A percentile compares a stretch with the other conserved stretches of the same genome.
These are phyloP conservation scores for Saksenaea oblongispora DNA, from an alignment of 371 early-diverging fungal genomes.

Conservation along the genomic window DNA sequence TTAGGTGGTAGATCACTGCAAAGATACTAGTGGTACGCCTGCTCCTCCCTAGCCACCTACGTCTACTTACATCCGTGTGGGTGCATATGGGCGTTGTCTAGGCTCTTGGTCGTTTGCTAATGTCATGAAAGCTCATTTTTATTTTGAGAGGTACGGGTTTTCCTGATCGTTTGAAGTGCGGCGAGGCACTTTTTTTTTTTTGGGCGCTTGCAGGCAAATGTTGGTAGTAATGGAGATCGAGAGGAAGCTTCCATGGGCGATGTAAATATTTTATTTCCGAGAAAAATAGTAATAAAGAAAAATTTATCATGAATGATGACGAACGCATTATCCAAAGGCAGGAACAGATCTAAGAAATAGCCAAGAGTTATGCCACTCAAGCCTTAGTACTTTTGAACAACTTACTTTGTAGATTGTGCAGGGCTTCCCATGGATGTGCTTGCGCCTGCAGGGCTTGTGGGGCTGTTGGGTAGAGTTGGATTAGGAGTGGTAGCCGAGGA, in stretches of 20 bases:
- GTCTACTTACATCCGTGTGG: too few species aligned
- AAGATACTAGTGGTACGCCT: too few species aligned
- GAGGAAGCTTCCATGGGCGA: neutral
- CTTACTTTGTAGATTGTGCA: conserved; percentile 40
- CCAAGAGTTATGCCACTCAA: neutral
- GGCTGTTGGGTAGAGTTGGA: conserved; percentile 16
- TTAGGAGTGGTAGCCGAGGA: conserved; percentile 21
- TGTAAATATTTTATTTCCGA: conserved; percentile 7
- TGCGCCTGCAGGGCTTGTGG: conserved; percentile 10
- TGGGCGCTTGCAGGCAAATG: neutral
- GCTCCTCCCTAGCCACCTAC: too few species aligned
- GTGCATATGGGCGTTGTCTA: too few species aligned
- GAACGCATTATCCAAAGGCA: conserved; percentile 31
- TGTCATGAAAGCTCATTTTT: too few species aligned
- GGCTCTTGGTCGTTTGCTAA: too few species aligned
- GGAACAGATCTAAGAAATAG: conserved; percentile 30
- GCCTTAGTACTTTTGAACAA: neutral
- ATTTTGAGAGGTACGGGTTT: too few species aligned
- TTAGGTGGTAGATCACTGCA: too few species aligned
- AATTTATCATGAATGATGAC: conserved; percentile 1
- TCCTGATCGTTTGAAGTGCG: too few species aligned
- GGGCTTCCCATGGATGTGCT: conserved; percentile 36
- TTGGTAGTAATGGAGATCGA: too few species aligned
- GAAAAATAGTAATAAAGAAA: conserved; percentile 13
- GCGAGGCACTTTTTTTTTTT: neutral